phyloP scores from a whole-genome alignment of 2,329 filamentous ascomycete genomes.

The Grosmannia serpens region DNA sequence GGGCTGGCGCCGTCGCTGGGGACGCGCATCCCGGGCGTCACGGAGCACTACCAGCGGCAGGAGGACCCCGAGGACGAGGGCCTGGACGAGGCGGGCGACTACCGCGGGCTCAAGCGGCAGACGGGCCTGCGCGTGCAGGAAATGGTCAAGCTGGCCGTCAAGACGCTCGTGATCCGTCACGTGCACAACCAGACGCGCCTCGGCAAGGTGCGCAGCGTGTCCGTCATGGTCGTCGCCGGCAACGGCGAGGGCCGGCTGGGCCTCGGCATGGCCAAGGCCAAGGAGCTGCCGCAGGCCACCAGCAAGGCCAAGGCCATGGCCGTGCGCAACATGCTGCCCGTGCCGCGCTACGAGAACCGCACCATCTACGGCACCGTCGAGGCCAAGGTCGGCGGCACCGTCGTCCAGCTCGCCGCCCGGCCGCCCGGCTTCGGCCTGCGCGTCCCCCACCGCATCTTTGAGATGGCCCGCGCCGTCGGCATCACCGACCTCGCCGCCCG shows the following conservation, averaged over 20 bases:
- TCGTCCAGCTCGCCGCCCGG: slow-evolving; percentile 69
- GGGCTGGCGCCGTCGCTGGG: slow-evolving; percentile 38
- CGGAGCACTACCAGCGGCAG: slow-evolving; percentile 36
- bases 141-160: slow-evolving; percentile 48
- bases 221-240: slow-evolving; percentile 71
- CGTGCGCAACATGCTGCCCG: slow-evolving; percentile 86
- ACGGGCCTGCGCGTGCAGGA: slow-evolving; percentile 43
- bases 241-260: slow-evolving; percentile 80
- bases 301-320: slow-evolving; percentile 69
- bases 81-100: slow-evolving; percentile 38
- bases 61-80: slow-evolving; percentile 38
- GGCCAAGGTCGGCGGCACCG: slow-evolving; percentile 77
- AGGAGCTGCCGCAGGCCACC: slow-evolving; percentile 55
- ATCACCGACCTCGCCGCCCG: slow-evolving; percentile 77
- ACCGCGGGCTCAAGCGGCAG: slow-evolving; percentile 39
- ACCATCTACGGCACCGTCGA: slow-evolving; percentile 82
- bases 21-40: slow-evolving; percentile 39
- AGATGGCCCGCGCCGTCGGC: slow-evolving; percentile 80
- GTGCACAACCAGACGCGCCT: slow-evolving; percentile 93
- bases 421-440: slow-evolving; percentile 96
- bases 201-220: slow-evolving; percentile 75
- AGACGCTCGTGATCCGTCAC: slow-evolving; percentile 59
- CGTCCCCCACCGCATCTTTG: slow-evolving; percentile 82
- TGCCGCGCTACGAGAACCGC: slow-evolving; percentile 79
- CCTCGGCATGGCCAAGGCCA: slow-evolving; percentile 80